phyloP scores from a whole-genome alignment of 495 filamentous ascomycete genomes.

The Platismatia glauca region DNA sequence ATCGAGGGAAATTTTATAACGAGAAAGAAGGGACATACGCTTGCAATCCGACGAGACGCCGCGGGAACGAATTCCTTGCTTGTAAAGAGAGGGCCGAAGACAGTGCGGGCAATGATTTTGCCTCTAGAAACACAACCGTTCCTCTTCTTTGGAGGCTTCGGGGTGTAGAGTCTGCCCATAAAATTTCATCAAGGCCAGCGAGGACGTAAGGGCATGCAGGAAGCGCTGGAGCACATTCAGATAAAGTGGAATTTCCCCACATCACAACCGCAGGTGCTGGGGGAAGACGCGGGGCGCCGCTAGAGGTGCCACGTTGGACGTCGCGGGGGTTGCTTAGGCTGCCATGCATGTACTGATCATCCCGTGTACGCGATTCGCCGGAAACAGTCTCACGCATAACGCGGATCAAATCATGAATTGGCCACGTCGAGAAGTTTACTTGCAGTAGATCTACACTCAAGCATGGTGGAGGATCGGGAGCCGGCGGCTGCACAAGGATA shows the following conservation, averaged over 20 bases:
- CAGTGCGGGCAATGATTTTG: constrained; percentile 4
- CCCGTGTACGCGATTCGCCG: neutral
- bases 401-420: neutral
- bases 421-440: neutral
- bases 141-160: constrained; percentile 12
- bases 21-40: neutral
- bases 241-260: neutral
- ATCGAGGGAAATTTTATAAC: neutral
- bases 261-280: neutral
- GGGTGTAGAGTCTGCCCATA: constrained; percentile 2
- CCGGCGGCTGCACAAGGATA: neutral
- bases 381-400: neutral
- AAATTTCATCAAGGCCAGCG: neutral
- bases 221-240: constrained; percentile 7
- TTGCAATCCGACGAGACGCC: constrained; percentile 4
- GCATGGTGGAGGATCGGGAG: neutral
- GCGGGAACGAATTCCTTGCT: constrained; percentile 2
- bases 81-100: constrained; percentile 4
- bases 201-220: neutral
- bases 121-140: neutral
- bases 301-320: constrained; percentile 6
- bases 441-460: neutral
- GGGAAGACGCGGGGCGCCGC: neutral
- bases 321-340: neutral
- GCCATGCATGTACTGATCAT: neutral